These are phyloP conservation scores for Lecanicillium sp. DNA, from an alignment of 2,329 filamentous ascomycete genomes.

Conservation along the genomic window DNA sequence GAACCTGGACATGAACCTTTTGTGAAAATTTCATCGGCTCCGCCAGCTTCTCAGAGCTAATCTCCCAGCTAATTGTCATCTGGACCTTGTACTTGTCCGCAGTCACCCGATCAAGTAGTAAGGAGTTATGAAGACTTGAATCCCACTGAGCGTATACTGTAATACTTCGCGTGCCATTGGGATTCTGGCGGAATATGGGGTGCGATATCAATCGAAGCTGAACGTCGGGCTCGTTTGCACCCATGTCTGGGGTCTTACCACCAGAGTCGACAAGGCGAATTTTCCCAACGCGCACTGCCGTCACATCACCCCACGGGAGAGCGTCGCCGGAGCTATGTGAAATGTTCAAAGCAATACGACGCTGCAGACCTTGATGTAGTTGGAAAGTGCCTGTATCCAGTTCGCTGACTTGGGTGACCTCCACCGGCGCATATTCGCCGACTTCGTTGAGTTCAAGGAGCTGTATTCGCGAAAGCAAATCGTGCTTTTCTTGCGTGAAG, in stretches of 20 bases:
- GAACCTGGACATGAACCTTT: constrained; percentile 72
- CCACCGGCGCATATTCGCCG: constrained; percentile 84
- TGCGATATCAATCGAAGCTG: constrained; percentile 67
- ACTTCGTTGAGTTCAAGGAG: constrained; percentile 86
- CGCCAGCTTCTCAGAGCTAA: constrained; percentile 74
- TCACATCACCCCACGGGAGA: constrained; percentile 81
- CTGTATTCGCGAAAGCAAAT: constrained; percentile 80
- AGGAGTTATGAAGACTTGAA: constrained; percentile 81
- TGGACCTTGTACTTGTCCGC: constrained; percentile 90
- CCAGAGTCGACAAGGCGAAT: constrained; percentile 77
- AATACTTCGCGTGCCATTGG: constrained; percentile 82
- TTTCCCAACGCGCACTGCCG: constrained; percentile 66
- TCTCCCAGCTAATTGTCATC: constrained; percentile 78
- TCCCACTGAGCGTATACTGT: constrained; percentile 93
- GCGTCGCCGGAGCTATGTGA: constrained; percentile 84
- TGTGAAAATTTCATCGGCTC: constrained; percentile 82
- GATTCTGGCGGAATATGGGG: constrained; percentile 74
- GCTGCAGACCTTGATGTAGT: constrained; percentile 87
- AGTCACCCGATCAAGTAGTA: constrained; percentile 89
- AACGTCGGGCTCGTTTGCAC: constrained; percentile 63
- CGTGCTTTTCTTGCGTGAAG: constrained; percentile 86
- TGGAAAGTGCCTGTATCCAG: constrained; percentile 88
- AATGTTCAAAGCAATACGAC: constrained; percentile 79
- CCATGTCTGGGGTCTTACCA: constrained; percentile 77
- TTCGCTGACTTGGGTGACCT: constrained; percentile 79